These are phyloP conservation scores for Leccinum olivaceoglutinosum DNA, from an alignment of 1,284 basidiomycete genomes.

Conservation along the genomic window DNA sequence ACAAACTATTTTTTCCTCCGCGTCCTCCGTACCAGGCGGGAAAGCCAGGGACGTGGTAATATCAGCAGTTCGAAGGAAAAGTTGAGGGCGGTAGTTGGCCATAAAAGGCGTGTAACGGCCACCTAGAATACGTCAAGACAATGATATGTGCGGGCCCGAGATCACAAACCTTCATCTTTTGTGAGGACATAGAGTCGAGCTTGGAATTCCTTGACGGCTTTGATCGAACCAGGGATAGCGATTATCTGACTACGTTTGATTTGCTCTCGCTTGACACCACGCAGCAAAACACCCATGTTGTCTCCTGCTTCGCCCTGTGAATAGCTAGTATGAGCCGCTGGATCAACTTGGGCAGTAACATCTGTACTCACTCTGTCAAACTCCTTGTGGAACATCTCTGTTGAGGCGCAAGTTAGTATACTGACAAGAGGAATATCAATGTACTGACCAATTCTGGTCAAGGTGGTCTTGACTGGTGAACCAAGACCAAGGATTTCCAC, in stretches of 20 bases:
- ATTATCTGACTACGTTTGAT: slow-evolving; percentile 92
- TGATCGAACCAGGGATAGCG: slow-evolving; percentile 88
- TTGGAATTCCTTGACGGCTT: slow-evolving; percentile 90
- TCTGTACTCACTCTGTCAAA: slow-evolving; percentile 70
- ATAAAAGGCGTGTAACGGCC: slow-evolving; percentile 98
- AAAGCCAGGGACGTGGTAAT: slow-evolving; percentile 85
- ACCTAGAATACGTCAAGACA: slow-evolving; percentile 31
- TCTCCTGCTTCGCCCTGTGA: slow-evolving; percentile 91
- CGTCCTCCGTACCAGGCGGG: slow-evolving; percentile 76
- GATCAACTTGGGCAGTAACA: background rate
- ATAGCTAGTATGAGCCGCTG: slow-evolving; percentile 2
- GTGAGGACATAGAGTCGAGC: slow-evolving; percentile 92
- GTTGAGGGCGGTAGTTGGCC: slow-evolving; percentile 93
- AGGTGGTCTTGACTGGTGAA: slow-evolving; percentile 80
- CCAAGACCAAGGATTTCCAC: slow-evolving; percentile 93
- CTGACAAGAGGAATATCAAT: background rate
- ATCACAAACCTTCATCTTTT: slow-evolving; percentile 71
- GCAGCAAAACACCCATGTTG: slow-evolving; percentile 97
- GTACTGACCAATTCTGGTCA: slow-evolving; percentile 87
- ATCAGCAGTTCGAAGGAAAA: slow-evolving; percentile 95
- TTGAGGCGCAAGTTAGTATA: slow-evolving; percentile 8
- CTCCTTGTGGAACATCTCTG: slow-evolving; percentile 99
- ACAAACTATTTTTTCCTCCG: slow-evolving; percentile 60
- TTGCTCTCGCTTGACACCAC: slow-evolving; percentile 97
- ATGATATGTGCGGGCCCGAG: background rate